Evolutionary conservation across 371 early-diverging fungal genomes (phyloP).

Genomic region (Globomyces sp.): DNA sequence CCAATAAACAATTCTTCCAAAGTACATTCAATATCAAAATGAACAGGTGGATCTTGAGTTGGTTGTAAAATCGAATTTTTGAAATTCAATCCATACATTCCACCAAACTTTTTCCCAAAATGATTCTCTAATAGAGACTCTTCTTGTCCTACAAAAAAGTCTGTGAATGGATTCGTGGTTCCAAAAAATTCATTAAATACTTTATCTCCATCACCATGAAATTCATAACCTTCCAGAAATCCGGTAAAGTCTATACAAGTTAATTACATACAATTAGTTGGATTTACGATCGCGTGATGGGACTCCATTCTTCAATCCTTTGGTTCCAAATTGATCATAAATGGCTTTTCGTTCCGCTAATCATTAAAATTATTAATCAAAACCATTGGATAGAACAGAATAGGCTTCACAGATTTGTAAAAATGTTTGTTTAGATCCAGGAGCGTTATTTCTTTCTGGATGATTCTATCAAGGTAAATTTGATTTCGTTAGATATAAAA

Average conservation of each 20-base stretch:
- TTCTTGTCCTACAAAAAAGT: conserved; percentile 42
- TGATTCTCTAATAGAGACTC: conserved; percentile 26
- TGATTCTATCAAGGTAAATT: conserved; percentile 39
- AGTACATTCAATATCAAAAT: conserved; percentile 38
- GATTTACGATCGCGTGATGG: conserved; percentile 39
- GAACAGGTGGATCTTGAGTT: conserved; percentile 39
- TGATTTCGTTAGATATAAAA: conserved; percentile 2
- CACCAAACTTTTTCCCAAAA: conserved; percentile 53
- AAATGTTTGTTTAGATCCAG: conserved; percentile 47
- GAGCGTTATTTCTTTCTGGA: conserved; percentile 45
- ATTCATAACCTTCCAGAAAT: conserved; percentile 47
- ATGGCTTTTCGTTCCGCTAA: conserved; percentile 50
- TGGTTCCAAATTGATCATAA: conserved; percentile 57
- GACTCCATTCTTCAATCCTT: conserved; percentile 50
- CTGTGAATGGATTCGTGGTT: conserved; percentile 52
- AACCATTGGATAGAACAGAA: conserved; percentile 54
- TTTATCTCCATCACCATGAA: conserved; percentile 46
- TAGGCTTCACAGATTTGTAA: conserved; percentile 55
- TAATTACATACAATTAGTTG: not conserved
- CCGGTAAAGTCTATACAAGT: conserved; percentile 39
- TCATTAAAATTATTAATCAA: not conserved
- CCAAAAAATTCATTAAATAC: conserved; percentile 52
- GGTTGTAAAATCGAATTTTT: conserved; percentile 23
- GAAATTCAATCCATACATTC: conserved; percentile 47
- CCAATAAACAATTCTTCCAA: conserved; percentile 59